Conservation (phyloP, 192 early-diverging fungal genomes). For the Umbelopsis sp. region DNA sequence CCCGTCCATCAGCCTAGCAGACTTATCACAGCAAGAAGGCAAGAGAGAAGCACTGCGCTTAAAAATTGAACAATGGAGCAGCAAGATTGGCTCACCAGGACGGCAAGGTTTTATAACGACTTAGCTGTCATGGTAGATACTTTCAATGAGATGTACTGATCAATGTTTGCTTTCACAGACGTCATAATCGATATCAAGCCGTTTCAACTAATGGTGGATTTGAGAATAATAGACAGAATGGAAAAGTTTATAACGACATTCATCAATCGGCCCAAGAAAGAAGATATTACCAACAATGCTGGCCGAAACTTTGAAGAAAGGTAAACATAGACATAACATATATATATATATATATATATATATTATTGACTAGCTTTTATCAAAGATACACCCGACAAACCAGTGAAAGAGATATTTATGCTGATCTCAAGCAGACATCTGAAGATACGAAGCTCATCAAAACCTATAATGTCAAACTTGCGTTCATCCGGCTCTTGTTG, state of each 20-base stretch:
- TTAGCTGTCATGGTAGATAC: background rate
- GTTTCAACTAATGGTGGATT: slow-evolving; percentile 50
- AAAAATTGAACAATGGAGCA: slow-evolving; percentile 18
- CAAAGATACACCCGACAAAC: background rate
- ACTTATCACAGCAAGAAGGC: background rate
- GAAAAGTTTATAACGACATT: slow-evolving; percentile 46
- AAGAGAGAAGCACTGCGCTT: slow-evolving; percentile 27
- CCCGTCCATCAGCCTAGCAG: slow-evolving; percentile 13
- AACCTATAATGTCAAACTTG: slow-evolving; percentile 9
- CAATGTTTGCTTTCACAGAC: slow-evolving; percentile 20
- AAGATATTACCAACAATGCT: background rate
- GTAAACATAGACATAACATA: background rate
- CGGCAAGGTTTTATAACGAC: background rate
- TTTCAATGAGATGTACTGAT: background rate
- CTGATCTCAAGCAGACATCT: slow-evolving; percentile 8
- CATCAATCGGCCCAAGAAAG: slow-evolving; percentile 22
- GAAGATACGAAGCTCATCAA: background rate
- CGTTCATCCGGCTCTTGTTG: slow-evolving; percentile 31
- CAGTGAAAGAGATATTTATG: background rate
- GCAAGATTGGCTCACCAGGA: background rate
- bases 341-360: too few species aligned
- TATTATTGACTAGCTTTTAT: background rate
- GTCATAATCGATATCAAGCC: slow-evolving; percentile 50
- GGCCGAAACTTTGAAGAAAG: too few species aligned
- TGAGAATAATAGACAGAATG: slow-evolving; percentile 47